Evolutionary conservation across 169 alveolate genomes (phyloP).

Genomic region (Cryptosporidium parvum): DNA sequence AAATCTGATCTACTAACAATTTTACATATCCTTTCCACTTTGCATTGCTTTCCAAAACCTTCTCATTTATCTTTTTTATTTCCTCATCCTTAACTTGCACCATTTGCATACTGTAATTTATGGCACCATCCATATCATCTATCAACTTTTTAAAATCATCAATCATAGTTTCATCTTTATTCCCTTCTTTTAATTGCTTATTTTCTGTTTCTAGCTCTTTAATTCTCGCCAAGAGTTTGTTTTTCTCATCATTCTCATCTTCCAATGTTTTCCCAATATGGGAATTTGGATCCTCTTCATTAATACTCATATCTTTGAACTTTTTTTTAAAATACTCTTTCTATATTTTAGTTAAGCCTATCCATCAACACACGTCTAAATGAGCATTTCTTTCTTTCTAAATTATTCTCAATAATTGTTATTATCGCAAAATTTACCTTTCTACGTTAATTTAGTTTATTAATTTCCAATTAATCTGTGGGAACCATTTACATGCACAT

Average conservation of each 20-base stretch:
- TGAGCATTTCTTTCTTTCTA: background rate
- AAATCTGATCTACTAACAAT: conserved; percentile 15
- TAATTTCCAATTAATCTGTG: background rate
- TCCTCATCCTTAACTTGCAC: conserved; percentile 41
- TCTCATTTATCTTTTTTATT: conserved; percentile 11
- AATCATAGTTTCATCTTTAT: background rate
- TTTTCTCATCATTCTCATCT: background rate
- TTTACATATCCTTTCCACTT: conserved; percentile 62
- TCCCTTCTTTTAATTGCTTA: background rate
- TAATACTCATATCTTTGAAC: background rate
- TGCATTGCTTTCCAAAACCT: background rate
- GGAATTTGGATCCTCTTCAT: background rate
- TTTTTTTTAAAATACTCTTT: background rate
- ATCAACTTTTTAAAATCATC: background rate
- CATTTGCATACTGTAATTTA: conserved; percentile 22
- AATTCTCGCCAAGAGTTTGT: background rate
- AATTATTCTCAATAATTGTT: background rate
- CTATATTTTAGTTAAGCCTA: background rate
- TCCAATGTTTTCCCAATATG: background rate
- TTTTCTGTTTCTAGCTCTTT: conserved; percentile 32
- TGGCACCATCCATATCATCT: conserved; percentile 21
- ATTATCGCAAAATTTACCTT: background rate
- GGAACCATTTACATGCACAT: conserved; percentile 9
- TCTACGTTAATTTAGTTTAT: no score
- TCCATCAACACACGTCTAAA: background rate